These are phyloP conservation scores for Solanum hybrid DNA, from an alignment of 305 asterid species.

Conservation along the genomic window DNA sequence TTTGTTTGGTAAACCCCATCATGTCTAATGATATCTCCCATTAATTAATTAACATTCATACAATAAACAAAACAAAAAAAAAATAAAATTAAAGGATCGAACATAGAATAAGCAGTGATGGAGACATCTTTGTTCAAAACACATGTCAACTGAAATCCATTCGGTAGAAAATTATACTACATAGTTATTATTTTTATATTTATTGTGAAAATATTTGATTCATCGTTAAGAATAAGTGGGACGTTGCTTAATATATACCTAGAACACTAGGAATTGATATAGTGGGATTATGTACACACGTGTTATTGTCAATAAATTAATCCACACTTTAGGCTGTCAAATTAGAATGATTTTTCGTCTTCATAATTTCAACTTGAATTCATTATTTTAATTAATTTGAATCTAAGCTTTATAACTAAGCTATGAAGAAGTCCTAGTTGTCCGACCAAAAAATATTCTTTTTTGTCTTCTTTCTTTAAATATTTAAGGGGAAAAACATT, in stretches of 20 bases:
- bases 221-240: not conserved
- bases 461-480: conserved; percentile 4
- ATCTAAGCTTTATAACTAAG: not conserved
- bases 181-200: too few species aligned
- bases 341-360: not conserved
- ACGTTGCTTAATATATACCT: not conserved
- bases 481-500: not conserved
- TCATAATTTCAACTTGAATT: not conserved
- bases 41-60: not conserved
- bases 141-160: not conserved
- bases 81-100: not conserved
- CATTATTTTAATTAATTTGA: not conserved
- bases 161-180: not conserved
- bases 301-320: not conserved
- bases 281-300: conserved; percentile 8
- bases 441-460: conserved; percentile 22
- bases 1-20: not conserved
- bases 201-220: too few species aligned
- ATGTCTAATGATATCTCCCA: not conserved
- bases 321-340: conserved; percentile 2
- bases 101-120: not conserved
- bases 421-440: conserved; percentile 5
- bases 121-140: not conserved
- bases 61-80: not conserved
- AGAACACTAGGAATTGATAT: not conserved